These are phyloP conservation scores for Alternaria tenuissima DNA, from an alignment of 2,329 filamentous ascomycete genomes.

Conservation along the genomic window DNA sequence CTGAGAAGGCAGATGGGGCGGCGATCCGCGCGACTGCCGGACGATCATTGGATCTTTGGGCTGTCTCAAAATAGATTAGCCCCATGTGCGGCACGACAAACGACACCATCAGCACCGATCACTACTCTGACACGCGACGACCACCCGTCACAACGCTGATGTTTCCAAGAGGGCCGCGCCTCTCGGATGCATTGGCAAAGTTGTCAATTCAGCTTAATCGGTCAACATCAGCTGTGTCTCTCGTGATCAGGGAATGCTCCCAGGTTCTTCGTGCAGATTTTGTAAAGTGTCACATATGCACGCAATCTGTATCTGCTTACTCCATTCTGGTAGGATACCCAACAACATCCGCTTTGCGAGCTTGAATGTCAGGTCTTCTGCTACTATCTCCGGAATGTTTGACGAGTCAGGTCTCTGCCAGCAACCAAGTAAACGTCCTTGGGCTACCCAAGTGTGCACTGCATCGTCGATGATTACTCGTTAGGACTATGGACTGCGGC, in stretches of 20 bases:
- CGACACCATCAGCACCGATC: constrained; percentile 26
- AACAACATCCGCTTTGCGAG: neutral
- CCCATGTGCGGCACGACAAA: constrained; percentile 18
- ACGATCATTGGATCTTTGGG: constrained; percentile 19
- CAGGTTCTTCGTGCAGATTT: neutral
- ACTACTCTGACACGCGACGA: constrained; percentile 15
- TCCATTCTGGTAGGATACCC: neutral
- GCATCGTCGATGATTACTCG: constrained; percentile 4
- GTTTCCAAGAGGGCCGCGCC: neutral
- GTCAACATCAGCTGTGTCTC: neutral
- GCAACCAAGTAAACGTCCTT: neutral
- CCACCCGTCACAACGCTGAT: constrained; percentile 11
- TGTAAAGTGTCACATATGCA: neutral
- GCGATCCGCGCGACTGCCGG: constrained; percentile 9
- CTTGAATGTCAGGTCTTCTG: neutral
- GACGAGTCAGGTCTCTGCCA: neutral
- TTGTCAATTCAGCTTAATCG: neutral
- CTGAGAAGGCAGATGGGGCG: constrained; percentile 7
- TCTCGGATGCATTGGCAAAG: constrained; percentile 1
- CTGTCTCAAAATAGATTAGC: constrained; percentile 31
- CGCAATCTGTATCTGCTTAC: constrained; percentile 8
- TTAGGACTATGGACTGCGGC: neutral
- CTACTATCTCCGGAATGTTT: neutral
- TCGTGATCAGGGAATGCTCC: neutral
- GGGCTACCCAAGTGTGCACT: neutral